Evolutionary conservation across 139 green algal genomes (phyloP), one percentile per base, ranked within the genome.

Genomic region (Bryopsis sp.): DNA sequence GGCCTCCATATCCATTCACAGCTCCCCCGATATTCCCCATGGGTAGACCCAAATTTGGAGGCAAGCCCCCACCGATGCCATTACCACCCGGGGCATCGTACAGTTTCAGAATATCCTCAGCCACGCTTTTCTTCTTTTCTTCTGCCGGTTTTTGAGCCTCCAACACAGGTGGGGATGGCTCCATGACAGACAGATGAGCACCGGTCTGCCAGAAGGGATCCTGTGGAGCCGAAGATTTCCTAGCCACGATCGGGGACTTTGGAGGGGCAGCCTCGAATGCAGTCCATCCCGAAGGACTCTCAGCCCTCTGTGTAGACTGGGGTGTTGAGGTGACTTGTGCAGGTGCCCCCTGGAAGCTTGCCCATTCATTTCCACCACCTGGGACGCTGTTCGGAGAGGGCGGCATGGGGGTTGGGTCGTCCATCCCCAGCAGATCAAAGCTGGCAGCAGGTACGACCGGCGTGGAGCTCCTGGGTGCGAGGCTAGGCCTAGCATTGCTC

Each of bases 31-130:
- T 28, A 36, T 22, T 11, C 15, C 59, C 59, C 59, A 67, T 67
- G 6, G 59, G 59, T 7, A 67, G 35, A 7, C 59, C 59, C 59
- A 67, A 47, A 67, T 67, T 67, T n/a, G 59, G 59, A 47, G 59
- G 59, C 8, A 67, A 47, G 7, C 5, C 11, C 33, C 8, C 22
- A 15, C 22, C 28, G 57, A 26, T 3, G 46, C 65, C 8, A n/a
- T 24, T 26, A 28, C 36, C 26, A 37, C 32, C 46, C 24, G 66
- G 46, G 28, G 34, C 50, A 26, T 67, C 59, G 19, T 67, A 67
- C 11, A 67, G 35, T 31, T 67, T 67, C 33, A 67, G 31, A 24
- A 67, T 67, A 26, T 67, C 31, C 7, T 67, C 59, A 6, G 31
- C 43, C 7, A 31, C 33, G 24, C 43, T 8, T 47, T 67, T 11